Percentiles rank a stretch among this genome's conserved stretches.
Conservation (phyloP, 164 flowering plant genomes). For the Vitis rotundifolia region DNA sequence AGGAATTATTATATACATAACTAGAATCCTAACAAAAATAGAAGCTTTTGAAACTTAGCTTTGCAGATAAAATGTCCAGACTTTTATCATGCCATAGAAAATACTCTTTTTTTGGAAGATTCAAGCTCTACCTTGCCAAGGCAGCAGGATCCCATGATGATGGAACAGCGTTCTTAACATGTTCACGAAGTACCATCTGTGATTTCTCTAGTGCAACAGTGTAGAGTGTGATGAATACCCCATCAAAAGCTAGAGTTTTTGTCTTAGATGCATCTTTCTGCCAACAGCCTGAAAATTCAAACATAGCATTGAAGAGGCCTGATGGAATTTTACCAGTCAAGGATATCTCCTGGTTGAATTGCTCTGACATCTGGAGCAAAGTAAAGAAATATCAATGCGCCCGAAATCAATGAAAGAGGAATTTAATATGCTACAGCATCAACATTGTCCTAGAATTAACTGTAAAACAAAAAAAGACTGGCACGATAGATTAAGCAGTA, state of each 20-base stretch:
- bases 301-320: conserved; percentile 87
- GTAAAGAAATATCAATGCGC: conserved; percentile 5
- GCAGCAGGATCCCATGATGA: conserved; percentile 97
- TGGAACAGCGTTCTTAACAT: conserved; percentile 89
- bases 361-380: conserved; percentile 81
- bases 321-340: conserved; percentile 91
- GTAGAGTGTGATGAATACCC: conserved; percentile 82
- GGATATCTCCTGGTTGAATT: conserved; percentile 85
- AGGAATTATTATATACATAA: too few relatives aligned
- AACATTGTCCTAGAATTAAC: too few relatives aligned
- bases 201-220: conserved; percentile 82
- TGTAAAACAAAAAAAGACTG: too few relatives aligned
- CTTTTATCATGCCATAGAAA: too few relatives aligned
- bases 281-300: conserved; percentile 88
- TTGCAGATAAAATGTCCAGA: too few relatives aligned
- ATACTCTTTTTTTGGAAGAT: not conserved
- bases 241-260: conserved; percentile 93
- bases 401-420: not conserved
- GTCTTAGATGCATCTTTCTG: conserved; percentile 95
- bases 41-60: too few relatives aligned
- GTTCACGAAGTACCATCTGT: conserved; percentile 73
- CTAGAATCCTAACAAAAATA: too few relatives aligned
- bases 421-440: too few relatives aligned
- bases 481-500: too few relatives aligned
- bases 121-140: conserved; percentile 63